These are phyloP conservation scores for Vanilla planifolia DNA, from an alignment of 106 monocot species.

Conservation along the genomic window DNA sequence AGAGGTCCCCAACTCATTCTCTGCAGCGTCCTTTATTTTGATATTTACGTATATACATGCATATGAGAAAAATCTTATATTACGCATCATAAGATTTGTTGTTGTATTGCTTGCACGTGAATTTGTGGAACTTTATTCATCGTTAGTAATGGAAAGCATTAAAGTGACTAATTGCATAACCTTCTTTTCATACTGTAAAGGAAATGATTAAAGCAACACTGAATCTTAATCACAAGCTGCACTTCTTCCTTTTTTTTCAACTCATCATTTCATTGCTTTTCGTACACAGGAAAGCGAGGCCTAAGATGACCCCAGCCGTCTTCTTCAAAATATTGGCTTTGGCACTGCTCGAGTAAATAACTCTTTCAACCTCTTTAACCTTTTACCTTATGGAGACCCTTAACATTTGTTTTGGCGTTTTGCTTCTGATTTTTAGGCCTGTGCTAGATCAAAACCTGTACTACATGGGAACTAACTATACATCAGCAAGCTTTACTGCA, in stretches of 20 bases:
- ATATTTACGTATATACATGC: neutral
- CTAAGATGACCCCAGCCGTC: conserved; percentile 61
- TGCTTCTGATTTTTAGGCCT: conserved; percentile 33
- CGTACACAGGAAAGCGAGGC: conserved; percentile 48
- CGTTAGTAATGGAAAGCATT: no score
- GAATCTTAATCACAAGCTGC: no score
- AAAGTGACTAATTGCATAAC: no score
- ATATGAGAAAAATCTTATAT: neutral
- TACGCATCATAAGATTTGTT: no score
- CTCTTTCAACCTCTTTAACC: neutral
- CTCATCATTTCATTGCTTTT: neutral
- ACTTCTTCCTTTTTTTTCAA: neutral
- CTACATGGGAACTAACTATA: conserved; percentile 62
- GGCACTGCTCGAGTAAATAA: conserved; percentile 60
- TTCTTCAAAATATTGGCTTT: conserved; percentile 67
- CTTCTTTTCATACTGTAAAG: no score
- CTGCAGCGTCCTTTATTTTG: neutral
- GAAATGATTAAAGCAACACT: no score
- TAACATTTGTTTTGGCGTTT: neutral
- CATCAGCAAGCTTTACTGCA: conserved; percentile 73
- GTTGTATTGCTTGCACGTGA: no score
- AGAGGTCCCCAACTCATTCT: conserved; percentile 20
- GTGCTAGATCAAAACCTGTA: conserved; percentile 88
- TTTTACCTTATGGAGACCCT: no score
- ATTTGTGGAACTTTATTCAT: no score